Conservation (phyloP, 2,329 filamentous ascomycete species). For the Seiridium cupressi region DNA sequence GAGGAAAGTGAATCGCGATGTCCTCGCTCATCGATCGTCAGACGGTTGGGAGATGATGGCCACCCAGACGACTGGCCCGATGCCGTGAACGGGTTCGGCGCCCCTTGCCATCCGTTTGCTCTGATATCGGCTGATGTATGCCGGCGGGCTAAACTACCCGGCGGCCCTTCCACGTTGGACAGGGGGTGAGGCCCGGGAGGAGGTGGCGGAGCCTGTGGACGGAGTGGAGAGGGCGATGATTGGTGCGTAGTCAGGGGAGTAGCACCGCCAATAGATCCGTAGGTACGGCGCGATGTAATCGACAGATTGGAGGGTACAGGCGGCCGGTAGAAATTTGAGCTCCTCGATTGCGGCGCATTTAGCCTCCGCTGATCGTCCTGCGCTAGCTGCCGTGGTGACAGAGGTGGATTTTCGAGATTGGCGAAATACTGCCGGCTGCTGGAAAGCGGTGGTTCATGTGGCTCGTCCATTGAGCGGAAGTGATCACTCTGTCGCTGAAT, state of each 20-base stretch:
- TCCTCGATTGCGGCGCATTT: constrained; percentile 56
- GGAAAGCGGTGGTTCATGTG: constrained; percentile 64
- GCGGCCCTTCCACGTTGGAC: constrained; percentile 59
- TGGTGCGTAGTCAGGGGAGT: constrained; percentile 51
- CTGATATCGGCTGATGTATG: constrained; percentile 97
- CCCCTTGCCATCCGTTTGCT: constrained; percentile 74
- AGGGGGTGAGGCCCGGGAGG: constrained; percentile 61
- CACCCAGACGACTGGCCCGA: constrained; percentile 55
- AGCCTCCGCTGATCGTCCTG: constrained; percentile 82
- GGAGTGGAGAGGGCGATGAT: constrained; percentile 71
- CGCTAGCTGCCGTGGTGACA: constrained; percentile 84
- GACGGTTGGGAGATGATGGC: constrained; percentile 54
- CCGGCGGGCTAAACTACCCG: constrained; percentile 71
- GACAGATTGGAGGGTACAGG: constrained; percentile 81
- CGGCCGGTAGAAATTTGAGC: constrained; percentile 67
- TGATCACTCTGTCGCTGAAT: constrained; percentile 61
- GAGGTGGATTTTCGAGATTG: constrained; percentile 70
- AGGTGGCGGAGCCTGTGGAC: constrained; percentile 64
- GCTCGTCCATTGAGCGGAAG: constrained; percentile 57
- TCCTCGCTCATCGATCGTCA: constrained; percentile 50
- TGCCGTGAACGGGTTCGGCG: constrained; percentile 62
- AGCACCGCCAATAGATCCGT: constrained; percentile 79
- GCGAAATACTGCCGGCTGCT: constrained; percentile 66
- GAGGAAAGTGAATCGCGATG: constrained; percentile 55
- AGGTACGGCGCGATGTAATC: constrained; percentile 72